Evolutionary conservation across 345 rosid species (phyloP).

Genomic region (Zanthoxylum bungeanum): DNA sequence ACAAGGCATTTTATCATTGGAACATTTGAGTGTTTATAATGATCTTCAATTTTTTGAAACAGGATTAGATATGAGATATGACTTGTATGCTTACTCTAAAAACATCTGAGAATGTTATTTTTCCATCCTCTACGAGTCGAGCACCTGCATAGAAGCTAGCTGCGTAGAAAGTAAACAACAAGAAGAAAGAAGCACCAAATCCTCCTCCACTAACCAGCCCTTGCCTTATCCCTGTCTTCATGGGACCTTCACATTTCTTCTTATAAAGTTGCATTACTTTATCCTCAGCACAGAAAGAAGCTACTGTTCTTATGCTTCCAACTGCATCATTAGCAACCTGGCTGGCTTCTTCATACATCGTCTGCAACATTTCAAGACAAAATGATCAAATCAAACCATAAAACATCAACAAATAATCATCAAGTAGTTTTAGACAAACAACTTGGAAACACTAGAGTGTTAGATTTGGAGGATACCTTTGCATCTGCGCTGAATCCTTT

Average conservation of each 20-base stretch:
- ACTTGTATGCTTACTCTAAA: slow-evolving; percentile 42
- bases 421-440: not conserved
- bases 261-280: slow-evolving; percentile 72
- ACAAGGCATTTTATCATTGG: not conserved
- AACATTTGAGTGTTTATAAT: not conserved
- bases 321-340: slow-evolving; percentile 94
- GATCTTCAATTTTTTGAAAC: not conserved
- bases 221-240: slow-evolving; percentile 62
- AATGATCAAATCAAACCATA: not conserved
- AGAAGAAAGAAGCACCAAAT: slow-evolving; percentile 63
- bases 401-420: not conserved
- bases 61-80: not conserved
- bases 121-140: slow-evolving; percentile 48
- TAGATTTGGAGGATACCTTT: slow-evolving; percentile 42
- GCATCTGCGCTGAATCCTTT: slow-evolving; percentile 82
- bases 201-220: slow-evolving; percentile 71
- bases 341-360: slow-evolving; percentile 87
- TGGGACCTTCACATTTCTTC: slow-evolving; percentile 77
- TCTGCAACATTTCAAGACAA: slow-evolving; percentile 32
- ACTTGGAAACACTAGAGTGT: not conserved
- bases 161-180: slow-evolving; percentile 54
- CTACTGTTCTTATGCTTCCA: slow-evolving; percentile 84
- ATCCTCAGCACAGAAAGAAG: slow-evolving; percentile 87
- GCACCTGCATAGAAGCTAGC: slow-evolving; percentile 79
- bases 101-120: slow-evolving; percentile 56